Evolutionary conservation across 2,329 filamentous ascomycete species (phyloP), one percentile per base, ranked within the genome.

Genomic region (Penicillium sp.): DNA sequence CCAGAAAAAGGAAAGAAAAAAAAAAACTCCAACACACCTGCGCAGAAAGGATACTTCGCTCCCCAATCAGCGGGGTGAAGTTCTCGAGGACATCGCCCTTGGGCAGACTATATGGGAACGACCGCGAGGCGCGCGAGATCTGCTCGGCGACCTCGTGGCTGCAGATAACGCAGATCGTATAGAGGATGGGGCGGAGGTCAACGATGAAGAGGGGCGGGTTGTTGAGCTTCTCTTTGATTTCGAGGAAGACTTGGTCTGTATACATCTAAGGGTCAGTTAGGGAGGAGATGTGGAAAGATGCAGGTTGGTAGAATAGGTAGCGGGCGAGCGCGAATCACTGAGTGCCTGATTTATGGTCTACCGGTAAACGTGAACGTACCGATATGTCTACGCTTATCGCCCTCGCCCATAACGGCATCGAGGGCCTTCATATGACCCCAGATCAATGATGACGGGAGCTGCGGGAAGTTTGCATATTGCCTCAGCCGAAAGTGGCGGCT

Each of bases 131-230:
- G 26, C 57, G 50, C 3, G 62, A 62, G 11, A 66, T 19, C 23
- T 69, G 65, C 48, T 70, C 67, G 2, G 67, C 67, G 11, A 69
- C 45, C 23, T 67, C 63, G 60, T 69, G 66, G 47, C 26, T 54
- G 30, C 61, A 64, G 17, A 69, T 45, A 1, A 69, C 50, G 17
- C 56, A 61, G 17, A 69, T 21, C 1, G 52, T 29, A 29, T 38
- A 26, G 5, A 55, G 26, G 5, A 63, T 19, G 13, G 66, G 21
- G 21, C 66, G 3, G 66, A 67, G 56, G 47, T 69, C 66, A 1
- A 64, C 13, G 49, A 52, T 19, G 8, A 52, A 17, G 5, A 52
- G 3, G 5, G 26, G 30, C 0, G 17, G 29, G 7, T 9, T 35
- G 5, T 31, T 35, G 2, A 38, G 49, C 7, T 38, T 31, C 7